Conservation (phyloP, 202 grass and related monocot genomes). For the Elaeis oleifera region DNA sequence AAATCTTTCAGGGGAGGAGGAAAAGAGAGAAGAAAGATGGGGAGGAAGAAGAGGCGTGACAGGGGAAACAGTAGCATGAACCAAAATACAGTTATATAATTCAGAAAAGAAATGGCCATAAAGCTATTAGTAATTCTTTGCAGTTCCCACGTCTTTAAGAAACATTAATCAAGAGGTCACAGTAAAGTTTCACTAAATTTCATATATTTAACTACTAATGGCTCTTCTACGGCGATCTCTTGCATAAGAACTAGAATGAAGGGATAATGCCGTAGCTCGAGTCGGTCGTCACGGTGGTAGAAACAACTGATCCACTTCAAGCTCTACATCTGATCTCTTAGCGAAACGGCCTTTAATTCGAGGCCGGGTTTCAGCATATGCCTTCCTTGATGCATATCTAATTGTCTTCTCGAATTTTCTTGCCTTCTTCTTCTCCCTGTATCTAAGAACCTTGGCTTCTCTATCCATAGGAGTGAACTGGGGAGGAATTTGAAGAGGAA, state of each 20-base stretch:
- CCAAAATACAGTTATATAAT: too few species aligned
- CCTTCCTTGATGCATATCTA: constrained; percentile 44
- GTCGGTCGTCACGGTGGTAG: constrained; percentile 18
- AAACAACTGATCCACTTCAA: constrained; percentile 37
- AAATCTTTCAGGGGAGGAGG: too few species aligned
- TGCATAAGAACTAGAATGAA: constrained; percentile 23
- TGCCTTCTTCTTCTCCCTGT: constrained; percentile 35
- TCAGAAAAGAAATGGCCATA: too few species aligned
- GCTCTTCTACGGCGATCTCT: too few species aligned
- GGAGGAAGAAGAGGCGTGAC: too few species aligned
- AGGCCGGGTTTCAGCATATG: constrained; percentile 34
- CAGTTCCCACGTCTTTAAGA: too few species aligned
- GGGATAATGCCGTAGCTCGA: constrained; percentile 31
- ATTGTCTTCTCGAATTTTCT: constrained; percentile 41
- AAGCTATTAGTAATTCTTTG: too few species aligned
- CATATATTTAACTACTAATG: too few species aligned
- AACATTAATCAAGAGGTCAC: too few species aligned
- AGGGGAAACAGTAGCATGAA: too few species aligned
- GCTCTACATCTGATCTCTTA: constrained; percentile 28
- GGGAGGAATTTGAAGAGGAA: background rate
- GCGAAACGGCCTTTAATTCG: constrained; percentile 40
- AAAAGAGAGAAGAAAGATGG: too few species aligned
- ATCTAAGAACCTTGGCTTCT: constrained; percentile 31
- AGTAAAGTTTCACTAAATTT: too few species aligned
- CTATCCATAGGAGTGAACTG: constrained; percentile 25